phyloP scores from a whole-genome alignment of 2,329 filamentous ascomycete species.

The Thelonectria rubi region DNA sequence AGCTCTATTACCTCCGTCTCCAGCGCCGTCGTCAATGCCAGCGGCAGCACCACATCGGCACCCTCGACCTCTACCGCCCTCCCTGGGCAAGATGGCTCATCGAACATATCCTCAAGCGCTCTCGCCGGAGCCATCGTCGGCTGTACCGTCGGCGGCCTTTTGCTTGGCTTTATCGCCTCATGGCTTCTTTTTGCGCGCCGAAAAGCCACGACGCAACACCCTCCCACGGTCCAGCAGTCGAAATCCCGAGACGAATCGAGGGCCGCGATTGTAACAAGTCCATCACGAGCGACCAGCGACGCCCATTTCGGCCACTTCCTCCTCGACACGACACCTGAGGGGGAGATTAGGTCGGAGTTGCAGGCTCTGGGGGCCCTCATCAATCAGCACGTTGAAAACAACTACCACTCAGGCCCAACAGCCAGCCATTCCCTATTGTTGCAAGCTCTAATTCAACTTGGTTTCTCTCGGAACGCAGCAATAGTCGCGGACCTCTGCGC shows the following conservation, averaged over 20 bases:
- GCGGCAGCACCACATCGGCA: neutral
- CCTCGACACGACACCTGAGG: slow-evolving; percentile 48
- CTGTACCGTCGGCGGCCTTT: slow-evolving; percentile 41
- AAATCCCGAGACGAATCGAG: neutral
- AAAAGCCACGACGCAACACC: neutral
- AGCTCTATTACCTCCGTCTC: neutral
- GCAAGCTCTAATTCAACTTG: slow-evolving; percentile 39
- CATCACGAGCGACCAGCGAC: slow-evolving; percentile 22
- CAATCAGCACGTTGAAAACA: slow-evolving; percentile 51
- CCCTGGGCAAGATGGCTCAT: neutral
- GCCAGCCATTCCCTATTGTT: slow-evolving; percentile 32
- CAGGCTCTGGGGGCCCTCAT: slow-evolving; percentile 48
- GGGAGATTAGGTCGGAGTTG: slow-evolving; percentile 47
- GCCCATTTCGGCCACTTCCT: slow-evolving; percentile 49
- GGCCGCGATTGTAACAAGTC: slow-evolving; percentile 4
- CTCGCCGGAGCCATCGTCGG: slow-evolving; percentile 45
- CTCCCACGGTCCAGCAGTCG: neutral
- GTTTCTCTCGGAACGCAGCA: slow-evolving; percentile 35
- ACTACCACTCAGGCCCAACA: slow-evolving; percentile 48
- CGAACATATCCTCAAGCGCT: slow-evolving; percentile 28
- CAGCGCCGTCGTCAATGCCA: neutral
- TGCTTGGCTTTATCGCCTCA: slow-evolving; percentile 38
- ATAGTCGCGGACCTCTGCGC: slow-evolving; percentile 44
- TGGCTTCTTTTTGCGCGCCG: slow-evolving; percentile 40
- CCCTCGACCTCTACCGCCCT: neutral